Conservation (phyloP, 352 stramenopile species). For the Globisporangium nunn region DNA sequence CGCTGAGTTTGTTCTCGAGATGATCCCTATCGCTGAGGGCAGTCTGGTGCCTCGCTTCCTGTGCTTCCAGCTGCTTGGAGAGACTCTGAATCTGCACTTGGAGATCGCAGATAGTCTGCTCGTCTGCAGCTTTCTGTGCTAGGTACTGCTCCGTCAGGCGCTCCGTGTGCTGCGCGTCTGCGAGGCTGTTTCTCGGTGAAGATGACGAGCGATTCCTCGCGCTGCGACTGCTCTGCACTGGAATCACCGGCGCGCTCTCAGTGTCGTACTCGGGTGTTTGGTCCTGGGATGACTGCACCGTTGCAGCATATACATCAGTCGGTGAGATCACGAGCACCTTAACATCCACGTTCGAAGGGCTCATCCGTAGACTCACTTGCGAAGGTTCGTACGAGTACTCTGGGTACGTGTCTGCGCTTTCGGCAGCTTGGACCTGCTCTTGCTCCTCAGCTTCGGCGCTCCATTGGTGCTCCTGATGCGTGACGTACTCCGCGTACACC, state of each 20-base stretch:
- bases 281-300: background rate
- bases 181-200: background rate
- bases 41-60: constrained; percentile 19
- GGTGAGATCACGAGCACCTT: background rate
- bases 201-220: constrained; percentile 4
- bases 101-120: constrained; percentile 16
- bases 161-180: constrained; percentile 10
- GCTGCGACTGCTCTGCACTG: background rate
- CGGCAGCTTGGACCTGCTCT: background rate
- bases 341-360: background rate
- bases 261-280: constrained; percentile 10
- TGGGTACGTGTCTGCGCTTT: background rate
- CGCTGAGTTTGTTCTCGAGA: constrained; percentile 16
- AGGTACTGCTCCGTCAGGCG: constrained; percentile 16
- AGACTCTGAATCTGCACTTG: constrained; percentile 9
- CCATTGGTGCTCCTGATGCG: constrained; percentile 4
- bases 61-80: constrained; percentile 11
- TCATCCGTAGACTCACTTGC: constrained; percentile 6
- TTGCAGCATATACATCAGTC: background rate
- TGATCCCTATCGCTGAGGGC: constrained; percentile 14
- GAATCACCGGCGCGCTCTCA: constrained; percentile 1
- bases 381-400: constrained; percentile 6
- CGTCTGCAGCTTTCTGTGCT: constrained; percentile 23
- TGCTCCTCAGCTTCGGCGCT: background rate
- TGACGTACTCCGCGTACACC: constrained; percentile 3